Evolutionary conservation across 768 basidiomycete species (phyloP), one percentile per base, ranked within the genome.

Genomic region (Suillus subaureus): DNA sequence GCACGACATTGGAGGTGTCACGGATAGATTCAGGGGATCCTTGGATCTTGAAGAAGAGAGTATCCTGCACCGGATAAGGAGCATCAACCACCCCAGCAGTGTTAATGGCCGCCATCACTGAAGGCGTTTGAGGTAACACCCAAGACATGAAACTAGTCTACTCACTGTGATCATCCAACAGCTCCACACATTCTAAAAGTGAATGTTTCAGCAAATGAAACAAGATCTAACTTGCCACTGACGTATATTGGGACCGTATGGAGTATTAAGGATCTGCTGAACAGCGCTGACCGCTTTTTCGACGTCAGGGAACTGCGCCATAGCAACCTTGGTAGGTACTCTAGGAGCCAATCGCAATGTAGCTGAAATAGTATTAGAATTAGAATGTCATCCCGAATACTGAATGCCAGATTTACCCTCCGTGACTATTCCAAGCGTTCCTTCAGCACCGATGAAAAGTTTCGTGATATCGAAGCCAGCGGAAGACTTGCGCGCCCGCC

Each of bases 11-110:
- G 0, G 90, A 85, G 0, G 92, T 84, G 49, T 84, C 83, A 4
- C 84, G 72, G 39, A 91, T 85, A 6, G 85, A 82, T 13, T 82
- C 76, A 0, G 84, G 79, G 40, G 92, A 87, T 3, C 94, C 94
- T 74, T 96, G 93, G 61, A 97, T 85, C 75, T 97, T 96, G 84
- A 98, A 93, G 79, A 97, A 94, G 12, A 97, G 83, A 0, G 90
- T 90, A 72, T 96, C 93, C 67, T 83, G 79, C 23, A 88, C 87
- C 4, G 89, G 89, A 72, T 90, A 92, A 54, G 86, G 81, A 62
- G 74, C 75, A 64, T 85, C 84, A 54, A 87, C 78, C 63, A 90
- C 72, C 31, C 92, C 91, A 26, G 84, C 87, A 15, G 77, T 71
- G 73, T 94, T 90, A 74, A 93, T 88, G 11, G 92, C 92, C 40